phyloP scores from a whole-genome alignment of 75 land plant genomes.

The Isoetes taiwanensis region DNA sequence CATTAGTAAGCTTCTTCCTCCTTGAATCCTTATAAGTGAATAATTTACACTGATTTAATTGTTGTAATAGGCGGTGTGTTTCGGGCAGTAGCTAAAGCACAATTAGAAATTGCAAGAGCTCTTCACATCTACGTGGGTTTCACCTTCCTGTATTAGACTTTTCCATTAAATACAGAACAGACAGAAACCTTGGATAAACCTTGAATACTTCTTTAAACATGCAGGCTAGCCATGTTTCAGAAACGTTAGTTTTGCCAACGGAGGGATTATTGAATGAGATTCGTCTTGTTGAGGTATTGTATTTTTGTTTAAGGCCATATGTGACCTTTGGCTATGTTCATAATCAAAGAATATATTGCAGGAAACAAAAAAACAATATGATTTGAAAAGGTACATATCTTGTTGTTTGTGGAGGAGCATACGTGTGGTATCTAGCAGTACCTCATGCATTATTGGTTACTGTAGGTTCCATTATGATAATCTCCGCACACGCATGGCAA shows the following conservation, averaged over 20 bases:
- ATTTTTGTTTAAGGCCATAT: not conserved
- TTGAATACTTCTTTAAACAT: not conserved
- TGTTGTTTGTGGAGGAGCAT: not conserved
- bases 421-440: not conserved
- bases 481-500: not conserved
- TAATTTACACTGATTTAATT: too few relatives aligned
- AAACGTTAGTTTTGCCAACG: not conserved
- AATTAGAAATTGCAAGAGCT: not conserved
- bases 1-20: too few relatives aligned
- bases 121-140: not conserved
- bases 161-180: too few relatives aligned
- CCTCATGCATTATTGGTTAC: not conserved
- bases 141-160: too few relatives aligned
- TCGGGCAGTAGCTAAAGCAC: not conserved
- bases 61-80: too few relatives aligned
- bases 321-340: not conserved
- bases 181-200: too few relatives aligned
- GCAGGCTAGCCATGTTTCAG: slow-evolving; percentile 3
- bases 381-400: not conserved
- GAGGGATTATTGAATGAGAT: slow-evolving; percentile 1
- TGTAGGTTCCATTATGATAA: not conserved
- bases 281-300: not conserved
- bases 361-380: slow-evolving; percentile 6
- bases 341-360: too few relatives aligned
- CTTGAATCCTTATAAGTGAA: too few relatives aligned